phyloP scores from a whole-genome alignment of 768 basidiomycete genomes.

The Mycena albidolilacea region DNA sequence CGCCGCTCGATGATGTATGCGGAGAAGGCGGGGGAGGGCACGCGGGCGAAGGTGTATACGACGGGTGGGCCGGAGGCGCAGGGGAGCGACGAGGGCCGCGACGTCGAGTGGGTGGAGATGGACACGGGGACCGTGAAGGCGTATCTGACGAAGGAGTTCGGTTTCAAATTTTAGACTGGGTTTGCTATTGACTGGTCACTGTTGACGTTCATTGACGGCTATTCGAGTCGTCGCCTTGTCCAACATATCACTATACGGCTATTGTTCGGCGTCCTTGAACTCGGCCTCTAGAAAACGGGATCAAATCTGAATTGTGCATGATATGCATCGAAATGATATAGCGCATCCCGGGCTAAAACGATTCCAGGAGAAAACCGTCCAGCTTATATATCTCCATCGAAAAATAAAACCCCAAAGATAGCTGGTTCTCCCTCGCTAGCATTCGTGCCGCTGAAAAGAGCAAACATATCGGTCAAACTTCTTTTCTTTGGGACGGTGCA shows the following conservation, averaged over 20 bases:
- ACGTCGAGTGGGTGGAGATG: constrained; percentile 42
- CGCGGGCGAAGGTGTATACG: constrained; percentile 37
- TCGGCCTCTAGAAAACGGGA: too few species aligned
- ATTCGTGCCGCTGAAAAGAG: too few species aligned
- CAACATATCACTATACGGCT: not conserved
- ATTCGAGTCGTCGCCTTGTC: not conserved
- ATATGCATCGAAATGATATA: too few species aligned
- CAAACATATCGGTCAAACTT: too few species aligned
- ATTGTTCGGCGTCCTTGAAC: too few species aligned
- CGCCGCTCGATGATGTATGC: constrained; percentile 40
- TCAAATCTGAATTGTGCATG: too few species aligned
- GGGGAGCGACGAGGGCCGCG: constrained; percentile 35
- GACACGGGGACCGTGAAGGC: constrained; percentile 38
- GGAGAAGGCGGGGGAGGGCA: constrained; percentile 37
- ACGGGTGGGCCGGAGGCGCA: constrained; percentile 37
- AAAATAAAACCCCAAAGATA: too few species aligned
- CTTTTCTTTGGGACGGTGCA: too few species aligned
- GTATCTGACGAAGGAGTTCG: constrained; percentile 30
- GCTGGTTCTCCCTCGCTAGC: too few species aligned
- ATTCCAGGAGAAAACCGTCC: too few species aligned
- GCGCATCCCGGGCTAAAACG: too few species aligned
- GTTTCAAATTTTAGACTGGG: constrained; percentile 33
- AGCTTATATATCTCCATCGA: too few species aligned
- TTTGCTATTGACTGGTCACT: not conserved
- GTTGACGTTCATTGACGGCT: not conserved